These are phyloP conservation scores for Coffea humblotiana DNA, from an alignment of 305 asterid genomes.

Conservation along the genomic window DNA sequence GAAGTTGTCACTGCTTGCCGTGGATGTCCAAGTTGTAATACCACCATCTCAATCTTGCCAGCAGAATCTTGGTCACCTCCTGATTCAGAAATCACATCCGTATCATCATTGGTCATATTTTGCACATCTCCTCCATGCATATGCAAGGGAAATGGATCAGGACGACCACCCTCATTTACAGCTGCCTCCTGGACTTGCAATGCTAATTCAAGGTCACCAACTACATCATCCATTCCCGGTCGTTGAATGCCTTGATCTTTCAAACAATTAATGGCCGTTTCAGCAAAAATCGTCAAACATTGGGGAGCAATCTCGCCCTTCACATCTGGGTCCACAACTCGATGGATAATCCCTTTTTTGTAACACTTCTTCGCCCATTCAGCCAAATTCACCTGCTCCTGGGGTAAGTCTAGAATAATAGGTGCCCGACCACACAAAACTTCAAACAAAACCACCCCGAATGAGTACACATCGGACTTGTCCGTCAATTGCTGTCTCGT, in stretches of 20 bases:
- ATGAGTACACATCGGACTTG: too few relatives aligned
- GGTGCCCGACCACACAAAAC: conserved; percentile 48
- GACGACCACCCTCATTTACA: conserved; percentile 22
- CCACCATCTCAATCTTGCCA: too few relatives aligned
- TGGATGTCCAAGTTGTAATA: too few relatives aligned
- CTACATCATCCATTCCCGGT: conserved; percentile 55
- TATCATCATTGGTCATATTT: too few relatives aligned
- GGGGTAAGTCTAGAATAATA: conserved; percentile 25
- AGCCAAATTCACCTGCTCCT: conserved; percentile 45
- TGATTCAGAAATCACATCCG: too few relatives aligned
- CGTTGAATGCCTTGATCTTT: conserved; percentile 40
- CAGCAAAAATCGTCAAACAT: conserved; percentile 39
- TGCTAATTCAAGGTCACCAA: conserved; percentile 58
- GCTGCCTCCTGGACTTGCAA: conserved; percentile 50
- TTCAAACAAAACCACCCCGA: conserved; percentile 63
- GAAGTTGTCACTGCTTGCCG: too few relatives aligned
- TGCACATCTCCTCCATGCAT: too few relatives aligned
- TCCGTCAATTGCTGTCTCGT: conserved; percentile 25
- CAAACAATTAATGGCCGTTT: conserved; percentile 47
- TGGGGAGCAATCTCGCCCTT: conserved; percentile 47
- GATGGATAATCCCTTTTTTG: conserved; percentile 37
- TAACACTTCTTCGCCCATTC: conserved; percentile 46
- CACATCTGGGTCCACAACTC: conserved; percentile 46
- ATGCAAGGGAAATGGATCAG: too few relatives aligned
- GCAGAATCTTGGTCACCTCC: too few relatives aligned